Evolutionary conservation across 2,329 filamentous ascomycete genomes (phyloP).

Genomic region (Pochonia chlamydosporia): DNA sequence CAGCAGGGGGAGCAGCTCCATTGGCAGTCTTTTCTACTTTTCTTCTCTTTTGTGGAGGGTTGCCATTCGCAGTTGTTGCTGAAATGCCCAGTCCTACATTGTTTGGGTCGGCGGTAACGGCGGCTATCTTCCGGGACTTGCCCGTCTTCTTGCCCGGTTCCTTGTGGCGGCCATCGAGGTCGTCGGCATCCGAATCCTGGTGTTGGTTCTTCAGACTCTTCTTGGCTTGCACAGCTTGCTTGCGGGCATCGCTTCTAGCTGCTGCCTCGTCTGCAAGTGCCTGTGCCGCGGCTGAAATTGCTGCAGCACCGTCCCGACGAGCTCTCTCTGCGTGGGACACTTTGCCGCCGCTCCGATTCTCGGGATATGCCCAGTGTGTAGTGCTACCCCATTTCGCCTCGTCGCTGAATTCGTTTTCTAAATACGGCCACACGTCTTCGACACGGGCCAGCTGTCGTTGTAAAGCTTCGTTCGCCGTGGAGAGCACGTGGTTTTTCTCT

Average conservation of each 20-base stretch:
- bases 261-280: conserved; percentile 78
- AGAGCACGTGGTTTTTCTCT: conserved; percentile 96
- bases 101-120: conserved; percentile 45
- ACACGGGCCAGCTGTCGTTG: conserved; percentile 79
- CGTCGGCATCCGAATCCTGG: conserved; percentile 75
- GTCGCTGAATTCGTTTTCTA: conserved; percentile 86
- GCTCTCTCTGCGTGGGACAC: conserved; percentile 66
- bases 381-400: conserved; percentile 89
- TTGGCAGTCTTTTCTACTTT: conserved; percentile 67
- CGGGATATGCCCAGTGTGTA: conserved; percentile 92
- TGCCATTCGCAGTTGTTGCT: conserved; percentile 46
- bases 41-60: conserved; percentile 65
- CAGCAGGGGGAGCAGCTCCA: conserved; percentile 20
- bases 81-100: conserved; percentile 62
- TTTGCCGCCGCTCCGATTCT: conserved; percentile 62
- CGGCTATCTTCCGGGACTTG: conserved; percentile 63
- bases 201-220: conserved; percentile 65
- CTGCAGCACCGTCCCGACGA: conserved; percentile 71
- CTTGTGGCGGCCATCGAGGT: conserved; percentile 48
- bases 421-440: conserved; percentile 79
- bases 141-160: conserved; percentile 56
- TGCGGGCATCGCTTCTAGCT: conserved; percentile 75
- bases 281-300: conserved; percentile 70
- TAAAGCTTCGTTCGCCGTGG: conserved; percentile 84
- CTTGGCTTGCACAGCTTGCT: conserved; percentile 73